These are phyloP conservation scores for Venturia aucupariae DNA, from an alignment of 2,329 filamentous ascomycete genomes.

Conservation along the genomic window DNA sequence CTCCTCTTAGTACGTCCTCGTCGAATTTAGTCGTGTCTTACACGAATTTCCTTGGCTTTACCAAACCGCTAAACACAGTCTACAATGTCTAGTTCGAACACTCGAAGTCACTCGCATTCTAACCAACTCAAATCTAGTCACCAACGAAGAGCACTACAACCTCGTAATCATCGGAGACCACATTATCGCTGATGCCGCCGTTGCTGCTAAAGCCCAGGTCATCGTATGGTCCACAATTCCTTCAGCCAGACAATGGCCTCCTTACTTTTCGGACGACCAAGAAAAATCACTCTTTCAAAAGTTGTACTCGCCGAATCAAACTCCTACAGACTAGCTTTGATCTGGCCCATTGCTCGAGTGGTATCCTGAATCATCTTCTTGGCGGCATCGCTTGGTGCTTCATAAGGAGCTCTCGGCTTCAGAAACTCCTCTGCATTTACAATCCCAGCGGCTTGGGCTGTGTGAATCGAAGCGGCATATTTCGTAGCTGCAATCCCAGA, in stretches of 20 bases:
- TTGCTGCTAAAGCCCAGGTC: slow-evolving; percentile 18
- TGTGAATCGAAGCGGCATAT: slow-evolving; percentile 54
- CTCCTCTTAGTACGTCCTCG: slow-evolving; percentile 15
- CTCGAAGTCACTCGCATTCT: too few relatives aligned
- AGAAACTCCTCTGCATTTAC: slow-evolving; percentile 49
- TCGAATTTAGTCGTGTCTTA: not conserved
- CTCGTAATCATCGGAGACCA: slow-evolving; percentile 25
- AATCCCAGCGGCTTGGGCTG: slow-evolving; percentile 51
- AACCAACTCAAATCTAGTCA: too few relatives aligned
- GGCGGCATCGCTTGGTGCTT: not conserved
- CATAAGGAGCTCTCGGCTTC: slow-evolving; percentile 52
- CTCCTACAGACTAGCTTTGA: not conserved
- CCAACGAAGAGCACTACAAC: slow-evolving; percentile 1
- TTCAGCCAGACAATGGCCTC: too few relatives aligned
- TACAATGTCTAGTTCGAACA: slow-evolving; percentile 18
- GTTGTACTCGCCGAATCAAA: not conserved
- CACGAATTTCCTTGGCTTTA: not conserved
- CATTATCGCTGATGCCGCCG: slow-evolving; percentile 25
- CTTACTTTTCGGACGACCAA: not conserved
- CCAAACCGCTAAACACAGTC: slow-evolving; percentile 16
- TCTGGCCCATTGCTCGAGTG: not conserved
- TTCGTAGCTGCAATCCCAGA: slow-evolving; percentile 59
- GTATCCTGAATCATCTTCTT: not conserved
- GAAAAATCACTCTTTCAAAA: not conserved
- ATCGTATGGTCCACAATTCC: too few relatives aligned